Conservation (phyloP, 75 land plant genomes). For the Cupressus sempervirens region DNA sequence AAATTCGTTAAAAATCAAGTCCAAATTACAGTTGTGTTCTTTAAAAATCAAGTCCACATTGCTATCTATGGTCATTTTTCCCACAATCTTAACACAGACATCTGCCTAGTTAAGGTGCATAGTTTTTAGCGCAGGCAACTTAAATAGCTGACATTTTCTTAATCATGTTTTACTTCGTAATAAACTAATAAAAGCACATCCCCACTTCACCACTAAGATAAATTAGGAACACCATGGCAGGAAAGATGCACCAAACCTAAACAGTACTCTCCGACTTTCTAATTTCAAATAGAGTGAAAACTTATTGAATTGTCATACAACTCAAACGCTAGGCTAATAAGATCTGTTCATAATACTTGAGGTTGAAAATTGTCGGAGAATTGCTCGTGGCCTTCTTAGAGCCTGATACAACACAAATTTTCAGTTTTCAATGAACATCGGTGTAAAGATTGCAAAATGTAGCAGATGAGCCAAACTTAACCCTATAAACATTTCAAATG, state of each 20-base stretch:
- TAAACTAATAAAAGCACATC: not conserved
- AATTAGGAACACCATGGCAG: not conserved
- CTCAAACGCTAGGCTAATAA: not conserved
- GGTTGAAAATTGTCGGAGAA: not conserved
- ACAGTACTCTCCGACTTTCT: not conserved
- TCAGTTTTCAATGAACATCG: not conserved
- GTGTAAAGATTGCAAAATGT: not conserved
- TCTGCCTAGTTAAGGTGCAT: no score
- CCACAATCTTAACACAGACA: no score
- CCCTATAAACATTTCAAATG: not conserved
- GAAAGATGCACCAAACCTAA: not conserved
- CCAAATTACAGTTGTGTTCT: no score
- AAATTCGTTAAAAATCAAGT: no score
- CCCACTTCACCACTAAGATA: not conserved
- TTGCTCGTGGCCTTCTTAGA: not conserved
- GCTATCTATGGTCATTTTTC: no score
- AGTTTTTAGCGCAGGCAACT: no score
- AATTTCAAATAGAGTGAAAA: not conserved
- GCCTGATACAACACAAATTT: not conserved
- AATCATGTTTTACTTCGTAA: not conserved
- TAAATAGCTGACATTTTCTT: no score
- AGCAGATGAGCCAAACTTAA: not conserved
- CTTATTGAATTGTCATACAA: not conserved
- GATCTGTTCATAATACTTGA: not conserved
- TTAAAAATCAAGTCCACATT: no score